Evolutionary conservation across 1,284 basidiomycete genomes (phyloP).

Genomic region (Leccinum subrobustum): DNA sequence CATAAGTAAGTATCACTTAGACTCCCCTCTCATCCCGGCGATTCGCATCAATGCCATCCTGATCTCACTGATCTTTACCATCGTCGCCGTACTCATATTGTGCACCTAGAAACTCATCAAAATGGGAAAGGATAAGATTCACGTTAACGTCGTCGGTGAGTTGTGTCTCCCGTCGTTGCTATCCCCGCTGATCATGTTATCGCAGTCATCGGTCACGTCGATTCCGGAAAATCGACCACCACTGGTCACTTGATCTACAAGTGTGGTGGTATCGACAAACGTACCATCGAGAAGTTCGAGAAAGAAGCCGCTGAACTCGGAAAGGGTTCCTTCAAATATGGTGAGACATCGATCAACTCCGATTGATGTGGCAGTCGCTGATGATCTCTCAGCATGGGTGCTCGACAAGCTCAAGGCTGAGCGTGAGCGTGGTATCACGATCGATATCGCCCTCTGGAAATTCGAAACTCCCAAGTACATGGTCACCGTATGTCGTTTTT

Average conservation of each 20-base stretch:
- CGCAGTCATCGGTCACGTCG: conserved; percentile 95
- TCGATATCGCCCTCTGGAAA: conserved; percentile 99
- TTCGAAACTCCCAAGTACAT: conserved; percentile 96
- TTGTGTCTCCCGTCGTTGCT: conserved; percentile 24
- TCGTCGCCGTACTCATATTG: conserved; percentile 31
- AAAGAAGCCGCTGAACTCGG: conserved; percentile 99
- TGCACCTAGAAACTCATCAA: conserved; percentile 49
- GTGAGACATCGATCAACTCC: conserved; percentile 44
- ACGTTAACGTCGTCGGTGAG: conserved; percentile 92
- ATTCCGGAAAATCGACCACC: conserved; percentile 98
- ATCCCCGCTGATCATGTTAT: conserved; percentile 32
- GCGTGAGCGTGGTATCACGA: conserved; percentile 99
- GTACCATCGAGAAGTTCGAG: conserved; percentile 99
- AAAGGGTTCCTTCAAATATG: conserved; percentile 99
- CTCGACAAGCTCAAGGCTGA: conserved; percentile 99
- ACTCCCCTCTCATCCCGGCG: conserved; percentile 1
- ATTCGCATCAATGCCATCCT: conserved; percentile 14
- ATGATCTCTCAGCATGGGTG: conserved; percentile 79
- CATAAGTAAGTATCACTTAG: conserved; percentile 44
- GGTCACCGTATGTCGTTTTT: conserved; percentile 67
- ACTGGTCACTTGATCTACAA: conserved; percentile 99
- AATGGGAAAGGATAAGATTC: conserved; percentile 89
- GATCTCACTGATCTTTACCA: conserved; percentile 30
- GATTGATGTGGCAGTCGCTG: conserved; percentile 24
- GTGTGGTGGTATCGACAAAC: conserved; percentile 99